Evolutionary conservation across 2,329 filamentous ascomycete genomes (phyloP), one percentile per base, ranked within the genome.

Genomic region (Niveomyces coronatus): DNA sequence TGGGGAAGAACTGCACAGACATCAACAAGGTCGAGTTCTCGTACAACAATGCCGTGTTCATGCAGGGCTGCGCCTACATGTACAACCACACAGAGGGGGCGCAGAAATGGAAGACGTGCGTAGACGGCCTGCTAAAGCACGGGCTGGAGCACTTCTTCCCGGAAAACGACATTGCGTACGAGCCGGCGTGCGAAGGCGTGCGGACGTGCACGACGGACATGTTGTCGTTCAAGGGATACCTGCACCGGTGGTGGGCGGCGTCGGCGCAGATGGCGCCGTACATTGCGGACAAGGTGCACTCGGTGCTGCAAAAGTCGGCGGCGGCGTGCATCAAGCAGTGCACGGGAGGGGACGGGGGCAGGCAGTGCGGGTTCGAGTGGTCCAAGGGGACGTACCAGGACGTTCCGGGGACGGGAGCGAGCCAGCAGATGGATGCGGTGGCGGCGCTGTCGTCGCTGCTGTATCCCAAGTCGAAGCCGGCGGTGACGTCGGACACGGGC

Each of bases 181-280:
- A 84, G 52, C 57, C 68, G 14, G 66, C 74, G 5, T 85, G 80
- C 56, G 76, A 82, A 46, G 48, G 50, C 29, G 58, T 62, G 5
- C 50, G 49, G 23, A 70, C 62, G 4, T 84, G 80, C 60, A 74
- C 74, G 46, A 68, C 67, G 30, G 80, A 83, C 46, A 76, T 81
- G 58, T 60, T 70, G 41, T 70, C 71, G 5, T 81, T 78, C 64
- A 79, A 80, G 49, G 76, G 73, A 11, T 70, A 76, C 35, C 56
- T 80, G 16, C 62, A 70, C 24, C 65, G 70, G 16, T 76, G 72
- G 68, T 65, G 79, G 47, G 67, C 68, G 7, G 60, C 65, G 30
- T 64, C 68, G 3, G 64, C 67, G 3, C 62, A 73, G 42, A 47
- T 79, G 20, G 72, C 74, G 1, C 74, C 76, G 1, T 70, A 65